Conservation (phyloP, 202 grass and related monocot species). For the Thinopyrum obtusiflorum region DNA sequence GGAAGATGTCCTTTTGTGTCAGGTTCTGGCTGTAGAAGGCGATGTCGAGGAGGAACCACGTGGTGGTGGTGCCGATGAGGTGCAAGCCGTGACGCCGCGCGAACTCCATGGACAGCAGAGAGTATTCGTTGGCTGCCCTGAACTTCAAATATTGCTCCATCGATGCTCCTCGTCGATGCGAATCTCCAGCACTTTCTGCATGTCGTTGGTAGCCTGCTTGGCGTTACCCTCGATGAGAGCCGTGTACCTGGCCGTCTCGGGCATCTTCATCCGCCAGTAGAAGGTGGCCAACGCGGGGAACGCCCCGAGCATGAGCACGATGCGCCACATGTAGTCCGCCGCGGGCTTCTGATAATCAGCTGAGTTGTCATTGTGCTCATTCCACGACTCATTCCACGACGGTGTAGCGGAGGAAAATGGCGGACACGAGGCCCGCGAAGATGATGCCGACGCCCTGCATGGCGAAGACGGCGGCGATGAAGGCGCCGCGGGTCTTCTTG, state of each 20-base stretch:
- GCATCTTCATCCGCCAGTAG: slow-evolving; percentile 78
- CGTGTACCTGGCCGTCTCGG: slow-evolving; percentile 61
- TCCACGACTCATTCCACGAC: neutral
- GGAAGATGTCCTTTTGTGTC: slow-evolving; percentile 61
- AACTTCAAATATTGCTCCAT: no score
- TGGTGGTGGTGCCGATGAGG: slow-evolving; percentile 47
- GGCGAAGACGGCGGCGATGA: slow-evolving; percentile 88
- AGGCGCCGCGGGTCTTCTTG: slow-evolving; percentile 79
- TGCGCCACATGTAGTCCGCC: slow-evolving; percentile 63
- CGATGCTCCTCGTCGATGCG: slow-evolving; percentile 25
- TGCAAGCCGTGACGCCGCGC: slow-evolving; percentile 37
- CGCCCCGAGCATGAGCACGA: slow-evolving; percentile 63
- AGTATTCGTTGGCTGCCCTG: slow-evolving; percentile 37
- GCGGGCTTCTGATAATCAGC: rapidly evolving
- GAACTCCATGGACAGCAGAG: slow-evolving; percentile 38
- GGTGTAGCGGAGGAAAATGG: no score
- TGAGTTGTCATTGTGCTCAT: rapidly evolving
- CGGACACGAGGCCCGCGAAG: no score
- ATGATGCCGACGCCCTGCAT: slow-evolving; percentile 96
- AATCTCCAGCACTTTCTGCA: slow-evolving; percentile 42
- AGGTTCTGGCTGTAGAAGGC: slow-evolving; percentile 78
- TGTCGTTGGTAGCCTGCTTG: slow-evolving; percentile 51
- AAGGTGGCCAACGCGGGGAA: slow-evolving; percentile 46
- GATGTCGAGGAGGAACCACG: slow-evolving; percentile 68
- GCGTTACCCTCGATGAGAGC: slow-evolving; percentile 55